Percentiles rank a stretch among this genome's conserved stretches.
phyloP scores from a whole-genome alignment of 1,284 basidiomycete genomes.

The Leccinum angustisporum region DNA sequence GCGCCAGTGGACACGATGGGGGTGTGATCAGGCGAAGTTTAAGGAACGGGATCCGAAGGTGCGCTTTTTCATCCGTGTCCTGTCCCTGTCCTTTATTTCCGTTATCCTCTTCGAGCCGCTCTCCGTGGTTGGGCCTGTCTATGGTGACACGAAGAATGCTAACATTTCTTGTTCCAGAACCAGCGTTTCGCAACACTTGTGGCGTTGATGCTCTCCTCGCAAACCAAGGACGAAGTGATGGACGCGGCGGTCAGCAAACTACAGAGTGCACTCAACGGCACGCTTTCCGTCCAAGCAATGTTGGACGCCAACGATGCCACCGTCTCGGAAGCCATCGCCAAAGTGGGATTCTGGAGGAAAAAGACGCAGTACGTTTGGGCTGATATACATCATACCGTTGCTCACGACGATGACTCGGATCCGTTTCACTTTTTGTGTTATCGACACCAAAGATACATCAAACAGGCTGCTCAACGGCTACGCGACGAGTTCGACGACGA shows the following conservation, averaged over 20 bases:
- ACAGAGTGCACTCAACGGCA: conserved; percentile 72
- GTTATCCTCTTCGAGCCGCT: too few species aligned
- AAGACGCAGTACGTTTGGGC: conserved; percentile 66
- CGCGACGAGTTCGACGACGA: conserved; percentile 74
- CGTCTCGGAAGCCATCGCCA: conserved; percentile 77
- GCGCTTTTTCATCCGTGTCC: neutral
- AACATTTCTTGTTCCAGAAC: conserved; percentile 45
- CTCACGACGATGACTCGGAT: neutral
- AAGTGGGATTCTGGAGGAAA: conserved; percentile 91
- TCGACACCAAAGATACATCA: conserved; percentile 58
- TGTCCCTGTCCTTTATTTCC: too few species aligned
- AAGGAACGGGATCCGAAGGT: conserved; percentile 71
- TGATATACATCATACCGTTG: neutral
- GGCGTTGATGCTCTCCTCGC: conserved; percentile 93
- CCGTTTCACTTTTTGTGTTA: neutral
- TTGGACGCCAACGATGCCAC: conserved; percentile 60
- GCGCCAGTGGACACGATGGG: conserved; percentile 95
- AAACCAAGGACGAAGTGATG: conserved; percentile 93
- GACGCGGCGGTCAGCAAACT: conserved; percentile 82
- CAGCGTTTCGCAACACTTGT: conserved; percentile 84
- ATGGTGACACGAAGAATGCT: too few species aligned
- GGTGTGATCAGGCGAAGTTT: conserved; percentile 69
- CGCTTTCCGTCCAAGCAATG: conserved; percentile 73
- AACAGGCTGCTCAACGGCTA: conserved; percentile 67
- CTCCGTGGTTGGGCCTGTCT: too few species aligned